Percentiles rank a stretch among this genome's conserved stretches.
These are phyloP conservation scores for Pythium sukuiense DNA, from an alignment of 352 stramenopile genomes.

Conservation along the genomic window DNA sequence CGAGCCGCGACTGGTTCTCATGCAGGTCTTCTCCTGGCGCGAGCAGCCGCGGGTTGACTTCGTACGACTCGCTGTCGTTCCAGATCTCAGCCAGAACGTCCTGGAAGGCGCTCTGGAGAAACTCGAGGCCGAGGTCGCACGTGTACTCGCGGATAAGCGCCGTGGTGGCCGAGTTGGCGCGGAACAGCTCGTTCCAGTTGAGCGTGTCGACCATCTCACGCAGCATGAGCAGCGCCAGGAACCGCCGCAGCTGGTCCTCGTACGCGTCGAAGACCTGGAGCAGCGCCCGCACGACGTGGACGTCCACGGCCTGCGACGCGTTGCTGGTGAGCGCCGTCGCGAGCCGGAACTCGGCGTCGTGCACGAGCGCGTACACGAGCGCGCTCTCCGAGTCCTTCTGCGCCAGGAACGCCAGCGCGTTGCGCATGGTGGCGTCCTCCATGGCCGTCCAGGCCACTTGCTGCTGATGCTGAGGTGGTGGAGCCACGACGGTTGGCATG, in stretches of 20 bases:
- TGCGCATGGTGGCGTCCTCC: slow-evolving; percentile 51
- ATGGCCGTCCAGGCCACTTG: background rate
- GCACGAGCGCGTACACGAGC: slow-evolving; percentile 73
- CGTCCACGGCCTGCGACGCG: slow-evolving; percentile 33
- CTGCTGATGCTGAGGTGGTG: background rate
- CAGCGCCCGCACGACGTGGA: slow-evolving; percentile 63
- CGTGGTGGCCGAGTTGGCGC: slow-evolving; percentile 73
- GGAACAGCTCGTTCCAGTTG: slow-evolving; percentile 85
- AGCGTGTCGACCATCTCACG: slow-evolving; percentile 74
- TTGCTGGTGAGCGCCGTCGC: slow-evolving; percentile 55
- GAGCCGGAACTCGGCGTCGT: slow-evolving; percentile 75
- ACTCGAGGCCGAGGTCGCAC: slow-evolving; percentile 65
- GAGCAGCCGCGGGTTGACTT: slow-evolving; percentile 65
- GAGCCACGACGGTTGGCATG: background rate
- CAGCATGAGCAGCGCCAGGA: slow-evolving; percentile 71
- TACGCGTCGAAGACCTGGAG: slow-evolving; percentile 73
- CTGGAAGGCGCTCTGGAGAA: slow-evolving; percentile 55
- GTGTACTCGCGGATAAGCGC: slow-evolving; percentile 80
- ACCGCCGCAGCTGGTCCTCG: slow-evolving; percentile 71
- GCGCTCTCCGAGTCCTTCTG: slow-evolving; percentile 66
- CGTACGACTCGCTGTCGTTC: slow-evolving; percentile 44
- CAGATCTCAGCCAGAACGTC: slow-evolving; percentile 58
- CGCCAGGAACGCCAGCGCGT: slow-evolving; percentile 65
- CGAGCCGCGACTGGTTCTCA: slow-evolving; percentile 53
- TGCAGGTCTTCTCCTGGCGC: slow-evolving; percentile 40